These are phyloP conservation scores for Elaphomyces granulatus DNA, from an alignment of 495 filamentous ascomycete species.

Conservation along the genomic window DNA sequence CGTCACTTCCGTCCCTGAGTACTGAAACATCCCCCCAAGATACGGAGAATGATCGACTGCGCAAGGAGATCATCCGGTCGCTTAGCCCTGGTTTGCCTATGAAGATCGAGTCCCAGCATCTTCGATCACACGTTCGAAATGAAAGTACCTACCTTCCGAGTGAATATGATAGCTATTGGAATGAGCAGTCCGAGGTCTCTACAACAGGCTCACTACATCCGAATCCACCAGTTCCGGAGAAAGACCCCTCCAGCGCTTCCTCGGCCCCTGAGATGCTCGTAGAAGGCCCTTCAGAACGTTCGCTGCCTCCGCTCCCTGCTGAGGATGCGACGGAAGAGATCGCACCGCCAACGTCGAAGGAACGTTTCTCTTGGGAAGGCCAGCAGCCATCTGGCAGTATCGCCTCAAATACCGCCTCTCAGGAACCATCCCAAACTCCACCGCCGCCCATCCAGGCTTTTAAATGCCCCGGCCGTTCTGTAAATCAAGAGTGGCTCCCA, in stretches of 20 bases:
- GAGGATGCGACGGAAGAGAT: slow-evolving; percentile 3
- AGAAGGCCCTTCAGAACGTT: not conserved
- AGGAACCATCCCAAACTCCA: too few species aligned
- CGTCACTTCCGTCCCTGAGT: slow-evolving; percentile 40
- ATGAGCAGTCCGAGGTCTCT: slow-evolving; percentile 14
- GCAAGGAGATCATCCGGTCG: slow-evolving; percentile 71
- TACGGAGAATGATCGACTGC: slow-evolving; percentile 60
- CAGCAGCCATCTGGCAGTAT: too few species aligned
- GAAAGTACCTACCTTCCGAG: slow-evolving; percentile 39
- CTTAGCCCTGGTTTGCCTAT: slow-evolving; percentile 35
- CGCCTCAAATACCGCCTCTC: too few species aligned
- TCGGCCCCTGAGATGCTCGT: not conserved
- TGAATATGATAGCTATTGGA: slow-evolving; percentile 50
- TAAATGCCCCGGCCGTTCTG: too few species aligned
- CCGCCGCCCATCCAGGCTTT: too few species aligned
- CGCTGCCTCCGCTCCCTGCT: slow-evolving; percentile 7
- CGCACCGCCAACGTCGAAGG: slow-evolving; percentile 16
- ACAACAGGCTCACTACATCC: slow-evolving; percentile 3
- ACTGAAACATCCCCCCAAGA: slow-evolving; percentile 43
- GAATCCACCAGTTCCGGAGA: not conserved
- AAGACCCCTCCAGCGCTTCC: slow-evolving; percentile 1
- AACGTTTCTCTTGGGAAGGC: slow-evolving; percentile 30
- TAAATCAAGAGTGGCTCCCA: too few species aligned
- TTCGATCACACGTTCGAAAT: slow-evolving; percentile 15
- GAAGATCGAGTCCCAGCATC: slow-evolving; percentile 13